Evolutionary conservation across 106 monocot genomes (phyloP), one percentile per base, ranked within the genome.

Genomic region (Allium fistulosum): DNA sequence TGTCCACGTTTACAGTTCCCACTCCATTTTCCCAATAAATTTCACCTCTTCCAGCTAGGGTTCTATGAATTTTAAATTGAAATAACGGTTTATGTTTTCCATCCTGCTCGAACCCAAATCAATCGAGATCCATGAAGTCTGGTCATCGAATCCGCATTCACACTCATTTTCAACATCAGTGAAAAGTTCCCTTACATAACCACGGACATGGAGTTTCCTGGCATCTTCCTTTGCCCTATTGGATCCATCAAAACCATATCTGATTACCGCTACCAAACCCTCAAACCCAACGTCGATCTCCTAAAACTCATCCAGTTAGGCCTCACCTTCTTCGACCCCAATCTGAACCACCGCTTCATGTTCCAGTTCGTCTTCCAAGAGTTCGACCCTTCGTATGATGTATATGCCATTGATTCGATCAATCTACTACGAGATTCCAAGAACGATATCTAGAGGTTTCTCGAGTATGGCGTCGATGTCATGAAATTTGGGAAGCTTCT

Each of bases 261-360:
- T 0, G 82, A 82, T 10, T 74, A 59, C 74, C 59, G 74, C 73
- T 82, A 82, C 62, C 58, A 70, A n/a, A 82, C 74, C 46, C 74
- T 82, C 69, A 59, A 9, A 16, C 15, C 59, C 7, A 59, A 59
- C 59, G 59, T 59, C 59, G 59, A 59, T 18, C 14, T 59, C 17
- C 59, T 59, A 15, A 59, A 59, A 22, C 59, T 0, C 59, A 59
- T 78, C 71, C 82, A 78, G 70, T 69, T 82, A 7, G 82, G 82
- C 9, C 71, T 82, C 59, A 74, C 78, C 67, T 78, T 82, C 66
- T 82, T 74, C 59, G 78, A 78, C 55, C 74, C 69, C 65, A 10
- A 50, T 46, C 77, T 77, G 26, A 10, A 55, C 26, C 71, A 57
- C 9, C 71, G 59, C 47, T 71, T 28, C 59, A 60, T 71, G 17